Conservation (phyloP, 2,329 filamentous ascomycete species). For the Metarhizium brunneum region DNA sequence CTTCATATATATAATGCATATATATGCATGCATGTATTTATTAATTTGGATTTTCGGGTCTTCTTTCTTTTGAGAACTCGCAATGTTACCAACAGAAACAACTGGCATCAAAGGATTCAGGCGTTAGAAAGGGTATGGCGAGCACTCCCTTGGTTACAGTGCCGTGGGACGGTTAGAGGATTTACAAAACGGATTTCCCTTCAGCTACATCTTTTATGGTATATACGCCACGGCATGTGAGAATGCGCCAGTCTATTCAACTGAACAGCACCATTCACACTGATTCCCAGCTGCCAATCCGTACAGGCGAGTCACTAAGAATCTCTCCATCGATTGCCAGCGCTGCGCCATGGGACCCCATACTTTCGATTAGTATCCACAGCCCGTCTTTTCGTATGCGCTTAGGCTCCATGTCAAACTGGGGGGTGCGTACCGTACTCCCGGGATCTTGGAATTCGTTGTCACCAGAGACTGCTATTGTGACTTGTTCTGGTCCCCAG, state of each 20-base stretch:
- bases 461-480: slow-evolving; percentile 58
- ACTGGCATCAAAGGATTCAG: neutral
- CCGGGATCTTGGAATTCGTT: slow-evolving; percentile 65
- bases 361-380: slow-evolving; percentile 75
- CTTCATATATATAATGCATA: neutral
- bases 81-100: neutral
- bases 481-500: slow-evolving; percentile 56
- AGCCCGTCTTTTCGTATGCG: slow-evolving; percentile 46
- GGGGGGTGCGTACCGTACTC: slow-evolving; percentile 57
- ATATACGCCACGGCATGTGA: neutral
- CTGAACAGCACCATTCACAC: neutral
- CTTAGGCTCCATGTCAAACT: slow-evolving; percentile 66
- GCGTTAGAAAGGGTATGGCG: neutral
- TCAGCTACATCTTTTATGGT: neutral
- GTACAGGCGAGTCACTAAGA: slow-evolving; percentile 37
- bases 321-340: slow-evolving; percentile 43
- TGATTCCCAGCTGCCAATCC: slow-evolving; percentile 33
- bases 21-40: neutral
- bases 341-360: slow-evolving; percentile 42
- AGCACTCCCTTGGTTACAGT: neutral
- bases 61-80: neutral
- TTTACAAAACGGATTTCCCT: neutral
- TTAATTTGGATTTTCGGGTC: neutral
- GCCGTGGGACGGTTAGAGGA: neutral
- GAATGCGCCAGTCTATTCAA: neutral